Base-by-base conservation (phyloP, 768 basidiomycete genomes). In the Nidularia sp. region DNA sequence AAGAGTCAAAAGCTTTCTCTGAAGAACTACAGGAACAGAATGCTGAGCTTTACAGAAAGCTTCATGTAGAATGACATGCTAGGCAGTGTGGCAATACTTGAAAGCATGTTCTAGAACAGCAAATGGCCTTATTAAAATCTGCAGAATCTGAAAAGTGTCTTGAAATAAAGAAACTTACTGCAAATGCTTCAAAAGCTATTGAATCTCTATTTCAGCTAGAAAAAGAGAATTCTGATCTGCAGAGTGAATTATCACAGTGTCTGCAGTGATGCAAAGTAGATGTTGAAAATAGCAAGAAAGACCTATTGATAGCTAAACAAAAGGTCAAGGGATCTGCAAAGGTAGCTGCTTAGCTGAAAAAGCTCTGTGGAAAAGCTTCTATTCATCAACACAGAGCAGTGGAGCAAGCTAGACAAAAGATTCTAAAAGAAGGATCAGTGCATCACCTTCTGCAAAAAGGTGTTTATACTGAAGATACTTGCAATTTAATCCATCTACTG, bases 331-430 rank as follows among this genome's bases (percentile, higher is more conserved):
- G 36, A 7, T 39, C 36, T 39, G 8, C 7, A 39, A 39, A 39
- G 36, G n/a, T 7, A 39, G 36, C n/a, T n/a, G 7, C n/a, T 7
- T 7, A n/a, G n/a, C n/a, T 39, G n/a, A 7, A 39, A n/a, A 39
- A 39, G n/a, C n/a, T 7, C 36, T n/a, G n/a, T n/a, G n/a, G n/a
- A 7, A 7, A n/a, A 39, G 36, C 36, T 39, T 7, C n/a, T 39
- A n/a, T n/a, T 7, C 7, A n/a, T 39, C 7, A 39, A 39, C 18
- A 89, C 69, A 8, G 34, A 34, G 48, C 48, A 5, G 48, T 49
- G 8, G 36, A 33, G 18, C 10, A 33, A 8, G 48, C 32, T 3
- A 8, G 18, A 34, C 32, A 49, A 18, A 25, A 35, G 29, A 34
- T 35, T 15, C 31, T 6, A 8, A 34, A 49, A 35, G 48, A 49